Conservation (phyloP, 345 rosid genomes). For the Lenwebbia sp. region DNA sequence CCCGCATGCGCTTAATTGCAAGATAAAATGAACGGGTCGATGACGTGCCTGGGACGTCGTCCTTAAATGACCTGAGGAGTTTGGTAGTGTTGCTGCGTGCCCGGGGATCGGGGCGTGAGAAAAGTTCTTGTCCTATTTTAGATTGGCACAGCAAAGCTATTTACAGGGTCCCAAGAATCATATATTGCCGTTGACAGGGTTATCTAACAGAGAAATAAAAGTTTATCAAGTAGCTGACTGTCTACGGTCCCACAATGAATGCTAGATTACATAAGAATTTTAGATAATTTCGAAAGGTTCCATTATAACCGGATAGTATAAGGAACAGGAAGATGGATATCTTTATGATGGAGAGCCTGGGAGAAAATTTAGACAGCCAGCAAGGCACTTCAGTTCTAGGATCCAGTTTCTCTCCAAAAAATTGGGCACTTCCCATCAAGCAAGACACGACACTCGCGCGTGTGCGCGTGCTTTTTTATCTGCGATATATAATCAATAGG, state of each 20-base stretch:
- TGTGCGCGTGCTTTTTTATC: not conserved
- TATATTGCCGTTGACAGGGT: not conserved
- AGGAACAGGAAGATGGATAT: not conserved
- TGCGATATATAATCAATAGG: not conserved
- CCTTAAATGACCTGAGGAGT: no score
- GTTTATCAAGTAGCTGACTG: not conserved
- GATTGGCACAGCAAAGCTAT: not conserved
- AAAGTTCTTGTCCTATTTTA: not conserved
- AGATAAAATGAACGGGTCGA: no score
- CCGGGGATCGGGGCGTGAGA: no score
- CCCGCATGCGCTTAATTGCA: no score
- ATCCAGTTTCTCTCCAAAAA: not conserved
- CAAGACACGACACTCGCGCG: no score
- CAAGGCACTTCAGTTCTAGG: not conserved
- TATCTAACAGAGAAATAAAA: not conserved
- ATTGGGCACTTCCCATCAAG: not conserved
- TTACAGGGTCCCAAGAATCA: not conserved
- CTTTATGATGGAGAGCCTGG: not conserved
- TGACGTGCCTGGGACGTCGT: no score
- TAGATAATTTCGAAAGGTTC: not conserved
- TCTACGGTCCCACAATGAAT: not conserved
- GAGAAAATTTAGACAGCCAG: not conserved
- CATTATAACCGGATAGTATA: not conserved
- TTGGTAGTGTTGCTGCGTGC: no score
- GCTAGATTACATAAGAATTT: not conserved